Percentiles rank a stretch among this genome's conserved stretches.
These are phyloP conservation scores for Phaeoacremonium minimum DNA, from an alignment of 2,329 filamentous ascomycete species.

Conservation along the genomic window DNA sequence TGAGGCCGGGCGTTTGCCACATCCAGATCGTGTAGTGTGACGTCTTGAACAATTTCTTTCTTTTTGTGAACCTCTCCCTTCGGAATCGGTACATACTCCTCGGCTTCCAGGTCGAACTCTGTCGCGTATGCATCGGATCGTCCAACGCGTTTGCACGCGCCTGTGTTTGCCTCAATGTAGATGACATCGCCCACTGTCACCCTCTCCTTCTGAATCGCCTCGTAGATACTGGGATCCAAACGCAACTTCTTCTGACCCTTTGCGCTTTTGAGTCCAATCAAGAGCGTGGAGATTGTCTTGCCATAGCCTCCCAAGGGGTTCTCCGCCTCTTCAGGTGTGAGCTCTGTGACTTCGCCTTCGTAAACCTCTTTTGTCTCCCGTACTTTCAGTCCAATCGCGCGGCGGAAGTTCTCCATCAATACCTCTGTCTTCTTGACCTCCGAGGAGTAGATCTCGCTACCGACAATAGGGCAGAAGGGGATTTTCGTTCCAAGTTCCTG, in stretches of 20 bases:
- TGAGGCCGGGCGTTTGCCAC: conserved; percentile 93
- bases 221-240: conserved; percentile 96
- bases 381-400: conserved; percentile 93
- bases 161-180: conserved; percentile 98
- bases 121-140: conserved; percentile 96
- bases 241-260: conserved; percentile 97
- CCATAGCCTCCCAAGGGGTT: conserved; percentile 96
- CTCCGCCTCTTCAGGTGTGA: conserved; percentile 96
- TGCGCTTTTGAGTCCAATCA: conserved; percentile 91
- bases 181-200: conserved; percentile 96
- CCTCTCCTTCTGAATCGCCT: conserved; percentile 97
- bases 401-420: conserved; percentile 97
- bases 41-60: conserved; percentile 99
- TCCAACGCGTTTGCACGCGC: conserved; percentile 94
- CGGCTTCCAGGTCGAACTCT: conserved; percentile 96
- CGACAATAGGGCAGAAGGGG: conserved; percentile 96
- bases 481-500: conserved; percentile 98
- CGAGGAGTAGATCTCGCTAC: conserved; percentile 94
- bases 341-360: conserved; percentile 95
- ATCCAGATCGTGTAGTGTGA: conserved; percentile 94
- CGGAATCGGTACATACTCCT: conserved; percentile 97
- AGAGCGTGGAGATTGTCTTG: conserved; percentile 91
- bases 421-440: conserved; percentile 99
- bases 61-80: conserved; percentile 99
- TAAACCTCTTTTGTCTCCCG: conserved; percentile 99